These are phyloP conservation scores for Stemphylium lycopersici DNA, from an alignment of 2,329 filamentous ascomycete species.

Conservation along the genomic window DNA sequence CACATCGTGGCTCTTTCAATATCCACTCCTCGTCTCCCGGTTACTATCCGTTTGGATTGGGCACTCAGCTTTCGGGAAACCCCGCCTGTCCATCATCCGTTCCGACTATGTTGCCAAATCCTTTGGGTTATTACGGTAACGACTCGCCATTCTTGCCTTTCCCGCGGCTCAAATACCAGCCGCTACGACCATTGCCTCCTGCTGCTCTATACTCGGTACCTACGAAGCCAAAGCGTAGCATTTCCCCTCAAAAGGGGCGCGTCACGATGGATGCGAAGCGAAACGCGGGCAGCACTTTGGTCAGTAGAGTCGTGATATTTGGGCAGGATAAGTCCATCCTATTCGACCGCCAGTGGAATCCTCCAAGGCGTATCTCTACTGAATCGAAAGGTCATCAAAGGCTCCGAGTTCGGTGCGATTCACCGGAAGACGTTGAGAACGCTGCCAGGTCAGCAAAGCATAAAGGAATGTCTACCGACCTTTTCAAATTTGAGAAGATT, in stretches of 20 bases:
- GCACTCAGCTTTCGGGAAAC: too few relatives aligned
- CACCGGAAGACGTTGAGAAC: background rate
- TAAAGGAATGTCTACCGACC: background rate
- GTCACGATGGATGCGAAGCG: background rate
- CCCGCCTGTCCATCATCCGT: background rate
- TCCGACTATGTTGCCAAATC: background rate
- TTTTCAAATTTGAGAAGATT: background rate
- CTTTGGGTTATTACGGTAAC: background rate
- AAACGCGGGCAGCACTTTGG: background rate
- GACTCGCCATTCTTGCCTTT: background rate
- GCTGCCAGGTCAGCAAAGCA: background rate
- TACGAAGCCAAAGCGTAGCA: slow-evolving; percentile 16
- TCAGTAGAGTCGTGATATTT: slow-evolving; percentile 28
- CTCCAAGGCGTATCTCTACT: slow-evolving; percentile 12
- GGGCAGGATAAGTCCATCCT: slow-evolving; percentile 18
- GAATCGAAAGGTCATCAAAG: background rate
- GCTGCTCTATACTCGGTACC: slow-evolving; percentile 28
- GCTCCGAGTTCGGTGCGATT: background rate
- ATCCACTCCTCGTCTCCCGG: slow-evolving; percentile 2
- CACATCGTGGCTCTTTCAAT: background rate
- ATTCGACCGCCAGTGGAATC: slow-evolving; percentile 28
- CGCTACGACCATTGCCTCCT: slow-evolving; percentile 21
- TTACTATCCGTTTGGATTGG: too few relatives aligned
- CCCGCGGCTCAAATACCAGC: background rate
- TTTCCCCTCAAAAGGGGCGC: slow-evolving; percentile 7